Percentiles rank a stretch among this genome's conserved stretches.
phyloP scores from a whole-genome alignment of 345 rosid species.

The Eutrema heterophyllum region DNA sequence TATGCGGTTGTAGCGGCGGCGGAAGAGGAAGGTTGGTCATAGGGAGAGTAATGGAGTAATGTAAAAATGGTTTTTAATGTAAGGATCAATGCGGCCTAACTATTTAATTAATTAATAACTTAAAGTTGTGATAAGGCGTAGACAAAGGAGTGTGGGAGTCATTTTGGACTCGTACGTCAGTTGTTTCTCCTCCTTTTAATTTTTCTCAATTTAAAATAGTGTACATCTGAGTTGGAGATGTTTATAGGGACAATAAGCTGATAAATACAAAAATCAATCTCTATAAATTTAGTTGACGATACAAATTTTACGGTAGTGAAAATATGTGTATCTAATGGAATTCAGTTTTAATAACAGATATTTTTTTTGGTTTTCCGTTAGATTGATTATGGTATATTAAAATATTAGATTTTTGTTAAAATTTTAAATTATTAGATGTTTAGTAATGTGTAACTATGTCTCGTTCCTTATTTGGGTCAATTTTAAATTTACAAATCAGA shows the following conservation, averaged over 20 bases:
- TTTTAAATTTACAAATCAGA: not conserved
- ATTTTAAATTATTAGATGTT: not conserved
- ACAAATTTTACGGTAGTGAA: not conserved
- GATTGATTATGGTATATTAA: not conserved
- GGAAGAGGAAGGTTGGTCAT: conserved; percentile 6
- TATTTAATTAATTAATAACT: not conserved
- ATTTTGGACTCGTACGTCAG: conserved; percentile 13
- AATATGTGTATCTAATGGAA: not conserved
- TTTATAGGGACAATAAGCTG: not conserved
- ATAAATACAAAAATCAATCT: not conserved
- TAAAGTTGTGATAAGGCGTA: conserved; percentile 1
- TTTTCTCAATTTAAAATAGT: not conserved
- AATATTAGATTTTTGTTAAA: not conserved
- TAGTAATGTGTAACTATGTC: not conserved
- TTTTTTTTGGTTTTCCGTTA: not conserved
- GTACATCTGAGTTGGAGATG: not conserved
- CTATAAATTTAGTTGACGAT: not conserved
- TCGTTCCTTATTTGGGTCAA: not conserved
- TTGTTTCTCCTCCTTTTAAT: not conserved
- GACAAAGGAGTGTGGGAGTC: conserved; percentile 1
- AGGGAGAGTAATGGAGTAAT: not conserved
- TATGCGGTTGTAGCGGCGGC: conserved; percentile 5
- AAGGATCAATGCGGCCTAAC: not conserved
- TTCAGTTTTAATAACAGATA: not conserved
- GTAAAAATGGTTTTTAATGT: not conserved